Base-by-base conservation (phyloP, 2,329 filamentous ascomycete genomes). In the Chaetomiaceae sp. region DNA sequence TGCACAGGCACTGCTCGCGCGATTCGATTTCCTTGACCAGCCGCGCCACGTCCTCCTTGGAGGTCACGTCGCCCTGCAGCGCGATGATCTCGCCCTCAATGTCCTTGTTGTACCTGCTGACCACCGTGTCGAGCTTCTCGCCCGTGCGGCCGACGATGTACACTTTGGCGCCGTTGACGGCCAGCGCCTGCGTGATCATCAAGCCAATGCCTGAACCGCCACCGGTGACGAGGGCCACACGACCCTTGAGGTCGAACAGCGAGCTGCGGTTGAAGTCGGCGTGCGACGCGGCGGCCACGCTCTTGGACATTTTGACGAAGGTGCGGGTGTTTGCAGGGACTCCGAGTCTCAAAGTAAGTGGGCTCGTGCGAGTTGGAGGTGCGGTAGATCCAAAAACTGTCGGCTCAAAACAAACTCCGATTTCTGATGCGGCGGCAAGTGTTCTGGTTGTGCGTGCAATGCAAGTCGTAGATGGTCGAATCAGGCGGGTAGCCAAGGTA, bases 111-210 rank as follows among this genome's bases (percentile, higher is more conserved):
- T 79, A 79, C 40, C 74, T 78, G 46, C 81, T 63, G 37, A 77
- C 77, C 2, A 78, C 75, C 26, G 68, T 75, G 15, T 81, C 77
- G 38, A 83, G 70, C 58, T 83, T 83, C 57, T 80, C 81, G 20
- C 70, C 68, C 35, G 77, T 79, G 14, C 78, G 79, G 26, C 84
- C 82, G 19, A 79, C 80, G 52, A 88, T 82, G 68, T 86, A 87
- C 6, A 87, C 83, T 52, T 76, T 83, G 48, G 76, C 78, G 50
- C 83, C 81, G 62, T 85, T 86, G 48, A 71, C 67, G 1, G 84
- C 77, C 10, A 64, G 58, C 19, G 62, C 58, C 38, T 64, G 55
- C 5, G 58, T 58, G 38, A 58, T 58, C 62, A 65, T 65, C 9
- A 64, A 53, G 2, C 63, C 62, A 18, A 65, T 61, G 15, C 62